Evolutionary conservation across 2,329 filamentous ascomycete genomes (phyloP).

Genomic region (Cladophialophora chaetospira): DNA sequence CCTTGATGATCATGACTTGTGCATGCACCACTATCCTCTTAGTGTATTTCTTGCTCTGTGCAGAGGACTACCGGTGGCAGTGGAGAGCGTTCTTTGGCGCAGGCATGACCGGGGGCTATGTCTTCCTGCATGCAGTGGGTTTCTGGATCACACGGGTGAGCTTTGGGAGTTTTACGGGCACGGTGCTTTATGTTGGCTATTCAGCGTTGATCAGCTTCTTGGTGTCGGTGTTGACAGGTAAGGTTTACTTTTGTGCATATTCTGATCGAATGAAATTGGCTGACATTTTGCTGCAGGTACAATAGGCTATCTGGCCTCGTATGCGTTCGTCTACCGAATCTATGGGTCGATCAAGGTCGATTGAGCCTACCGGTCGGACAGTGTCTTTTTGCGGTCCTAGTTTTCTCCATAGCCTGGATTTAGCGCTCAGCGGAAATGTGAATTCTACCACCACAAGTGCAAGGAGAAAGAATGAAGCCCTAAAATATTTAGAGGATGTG

Average conservation of each 20-base stretch:
- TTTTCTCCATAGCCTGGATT: conserved; percentile 3
- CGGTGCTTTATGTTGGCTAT: conserved; percentile 91
- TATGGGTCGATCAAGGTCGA: conserved; percentile 99
- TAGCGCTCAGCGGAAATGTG: conserved; percentile 1
- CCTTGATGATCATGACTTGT: conserved; percentile 93
- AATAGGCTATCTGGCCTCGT: conserved; percentile 93
- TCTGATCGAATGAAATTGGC: background rate
- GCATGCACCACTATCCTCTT: conserved; percentile 90
- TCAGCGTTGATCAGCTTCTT: conserved; percentile 84
- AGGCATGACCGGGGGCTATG: conserved; percentile 86
- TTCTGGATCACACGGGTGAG: conserved; percentile 90
- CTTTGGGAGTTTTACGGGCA: conserved; percentile 80
- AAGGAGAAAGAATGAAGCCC: background rate
- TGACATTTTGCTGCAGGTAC: conserved; percentile 63
- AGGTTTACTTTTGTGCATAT: conserved; percentile 41
- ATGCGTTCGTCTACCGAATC: conserved; percentile 91
- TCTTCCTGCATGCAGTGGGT: conserved; percentile 86
- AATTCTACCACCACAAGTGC: background rate
- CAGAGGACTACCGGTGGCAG: conserved; percentile 98
- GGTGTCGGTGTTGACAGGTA: conserved; percentile 93
- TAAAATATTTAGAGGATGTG: too few species aligned
- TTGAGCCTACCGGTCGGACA: conserved; percentile 46
- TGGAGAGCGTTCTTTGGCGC: conserved; percentile 93
- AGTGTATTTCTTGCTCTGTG: conserved; percentile 93
- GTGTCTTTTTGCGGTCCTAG: conserved; percentile 5